Evolutionary conservation across 2,329 filamentous ascomycete genomes (phyloP).

Genomic region (Plenodomus biglobosus): DNA sequence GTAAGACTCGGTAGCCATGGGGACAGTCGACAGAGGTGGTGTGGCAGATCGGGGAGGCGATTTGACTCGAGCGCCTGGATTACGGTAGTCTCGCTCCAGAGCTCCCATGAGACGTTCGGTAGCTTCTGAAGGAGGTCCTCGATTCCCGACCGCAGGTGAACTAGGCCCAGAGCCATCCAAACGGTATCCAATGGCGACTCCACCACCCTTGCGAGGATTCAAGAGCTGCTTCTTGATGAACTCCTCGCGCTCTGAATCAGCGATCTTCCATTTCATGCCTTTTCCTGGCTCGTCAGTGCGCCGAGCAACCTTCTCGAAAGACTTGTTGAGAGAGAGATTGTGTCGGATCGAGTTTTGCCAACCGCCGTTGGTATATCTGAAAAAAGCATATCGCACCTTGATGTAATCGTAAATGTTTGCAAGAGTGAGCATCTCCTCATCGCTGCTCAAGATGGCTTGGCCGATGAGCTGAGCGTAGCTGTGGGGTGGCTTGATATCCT

Average conservation of each 20-base stretch:
- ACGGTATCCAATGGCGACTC: slow-evolving; percentile 28
- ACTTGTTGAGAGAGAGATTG: slow-evolving; percentile 92
- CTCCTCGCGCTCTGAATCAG: slow-evolving; percentile 79
- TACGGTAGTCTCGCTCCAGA: slow-evolving; percentile 27
- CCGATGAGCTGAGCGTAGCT: slow-evolving; percentile 98
- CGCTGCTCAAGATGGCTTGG: slow-evolving; percentile 85
- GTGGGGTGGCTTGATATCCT: slow-evolving; percentile 91
- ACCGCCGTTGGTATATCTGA: slow-evolving; percentile 78
- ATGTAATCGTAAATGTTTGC: slow-evolving; percentile 95
- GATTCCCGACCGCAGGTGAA: slow-evolving; percentile 55
- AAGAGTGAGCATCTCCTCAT: slow-evolving; percentile 85
- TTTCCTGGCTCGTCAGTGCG: slow-evolving; percentile 95
- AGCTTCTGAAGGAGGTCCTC: slow-evolving; percentile 53
- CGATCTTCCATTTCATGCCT: slow-evolving; percentile 98
- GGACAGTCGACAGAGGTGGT: slow-evolving; percentile 52
- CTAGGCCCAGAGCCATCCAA: slow-evolving; percentile 68
- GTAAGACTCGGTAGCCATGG: slow-evolving; percentile 54
- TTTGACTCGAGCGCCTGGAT: slow-evolving; percentile 37
- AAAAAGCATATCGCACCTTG: slow-evolving; percentile 88
- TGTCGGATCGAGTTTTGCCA: slow-evolving; percentile 99
- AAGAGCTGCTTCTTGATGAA: slow-evolving; percentile 71
- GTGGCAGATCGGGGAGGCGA: slow-evolving; percentile 50
- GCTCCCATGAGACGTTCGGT: slow-evolving; percentile 50
- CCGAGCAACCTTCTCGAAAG: slow-evolving; percentile 89
- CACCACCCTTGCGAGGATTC: slow-evolving; percentile 46